These are phyloP conservation scores for Trichoderma arundinaceum DNA, from an alignment of 2,329 filamentous ascomycete species.

Conservation along the genomic window DNA sequence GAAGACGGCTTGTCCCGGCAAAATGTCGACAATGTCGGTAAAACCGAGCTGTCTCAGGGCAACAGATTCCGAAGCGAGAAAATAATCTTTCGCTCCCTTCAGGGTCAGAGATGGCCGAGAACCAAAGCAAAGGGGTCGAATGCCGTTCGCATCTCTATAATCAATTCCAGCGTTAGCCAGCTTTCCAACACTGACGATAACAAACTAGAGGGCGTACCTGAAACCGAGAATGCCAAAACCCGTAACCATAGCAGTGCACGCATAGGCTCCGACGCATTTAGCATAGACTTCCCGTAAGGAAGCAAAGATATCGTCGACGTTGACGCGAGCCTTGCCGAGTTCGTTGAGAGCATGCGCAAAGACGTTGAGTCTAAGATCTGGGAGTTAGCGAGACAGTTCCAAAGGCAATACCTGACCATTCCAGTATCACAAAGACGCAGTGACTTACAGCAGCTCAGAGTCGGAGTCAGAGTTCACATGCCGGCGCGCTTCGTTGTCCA, in stretches of 20 bases:
- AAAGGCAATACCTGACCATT: slow-evolving; percentile 22
- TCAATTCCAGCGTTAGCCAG: not conserved
- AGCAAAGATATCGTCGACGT: slow-evolving; percentile 76
- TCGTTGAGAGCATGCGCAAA: slow-evolving; percentile 83
- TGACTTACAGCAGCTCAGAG: slow-evolving; percentile 60
- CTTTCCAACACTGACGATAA: slow-evolving; percentile 20
- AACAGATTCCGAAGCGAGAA: slow-evolving; percentile 89
- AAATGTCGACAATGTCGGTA: slow-evolving; percentile 74
- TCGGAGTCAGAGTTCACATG: slow-evolving; percentile 93
- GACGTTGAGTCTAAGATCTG: slow-evolving; percentile 67
- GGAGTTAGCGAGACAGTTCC: not conserved
- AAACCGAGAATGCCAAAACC: slow-evolving; percentile 30
- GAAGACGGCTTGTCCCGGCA: slow-evolving; percentile 85
- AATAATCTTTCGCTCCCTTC: slow-evolving; percentile 75
- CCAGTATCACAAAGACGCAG: not conserved
- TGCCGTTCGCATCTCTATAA: slow-evolving; percentile 58
- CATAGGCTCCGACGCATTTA: slow-evolving; percentile 24
- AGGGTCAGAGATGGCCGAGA: slow-evolving; percentile 69
- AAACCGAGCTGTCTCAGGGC: slow-evolving; percentile 84
- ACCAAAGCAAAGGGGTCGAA: slow-evolving; percentile 81
- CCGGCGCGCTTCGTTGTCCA: slow-evolving; percentile 79
- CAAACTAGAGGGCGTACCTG: slow-evolving; percentile 61
- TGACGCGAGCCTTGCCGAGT: slow-evolving; percentile 80
- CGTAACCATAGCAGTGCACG: slow-evolving; percentile 29
- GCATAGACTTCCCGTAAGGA: slow-evolving; percentile 59